Conservation (phyloP, 2,329 filamentous ascomycete species). For the Aspergillus sp. region DNA sequence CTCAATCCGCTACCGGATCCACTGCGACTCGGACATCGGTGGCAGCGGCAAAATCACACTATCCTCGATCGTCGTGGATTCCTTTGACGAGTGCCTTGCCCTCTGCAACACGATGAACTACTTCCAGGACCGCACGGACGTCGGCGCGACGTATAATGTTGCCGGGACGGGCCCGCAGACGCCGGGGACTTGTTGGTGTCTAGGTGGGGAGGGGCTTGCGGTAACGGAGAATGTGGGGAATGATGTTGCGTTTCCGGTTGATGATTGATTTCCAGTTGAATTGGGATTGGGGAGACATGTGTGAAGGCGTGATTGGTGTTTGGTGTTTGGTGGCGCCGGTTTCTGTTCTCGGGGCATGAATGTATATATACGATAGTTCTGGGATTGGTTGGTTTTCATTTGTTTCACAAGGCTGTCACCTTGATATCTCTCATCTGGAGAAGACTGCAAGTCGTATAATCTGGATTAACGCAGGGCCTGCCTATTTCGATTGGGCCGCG, state of each 20-base stretch:
- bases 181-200: constrained; percentile 17
- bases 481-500: too few species aligned
- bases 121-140: constrained; percentile 7
- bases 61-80: background rate
- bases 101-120: constrained; percentile 17
- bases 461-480: too few species aligned
- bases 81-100: constrained; percentile 9
- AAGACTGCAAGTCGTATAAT: too few species aligned
- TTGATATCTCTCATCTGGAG: too few species aligned
- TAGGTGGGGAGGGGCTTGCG: background rate
- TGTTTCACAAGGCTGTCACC: too few species aligned
- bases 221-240: constrained; percentile 11
- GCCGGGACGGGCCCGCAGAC: constrained; percentile 6
- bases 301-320: too few species aligned
- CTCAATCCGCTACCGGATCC: constrained; percentile 8
- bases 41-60: constrained; percentile 1
- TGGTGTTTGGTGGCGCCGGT: too few species aligned
- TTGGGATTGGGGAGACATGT: background rate
- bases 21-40: constrained; percentile 11
- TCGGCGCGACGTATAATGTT: constrained; percentile 13
- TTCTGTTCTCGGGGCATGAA: too few species aligned
- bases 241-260: constrained; percentile 4
- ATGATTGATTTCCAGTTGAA: background rate
- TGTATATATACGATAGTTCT: too few species aligned
- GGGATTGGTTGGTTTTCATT: too few species aligned